Base-by-base conservation (phyloP, 2,329 filamentous ascomycete genomes). In the Xylariaceae sp. region DNA sequence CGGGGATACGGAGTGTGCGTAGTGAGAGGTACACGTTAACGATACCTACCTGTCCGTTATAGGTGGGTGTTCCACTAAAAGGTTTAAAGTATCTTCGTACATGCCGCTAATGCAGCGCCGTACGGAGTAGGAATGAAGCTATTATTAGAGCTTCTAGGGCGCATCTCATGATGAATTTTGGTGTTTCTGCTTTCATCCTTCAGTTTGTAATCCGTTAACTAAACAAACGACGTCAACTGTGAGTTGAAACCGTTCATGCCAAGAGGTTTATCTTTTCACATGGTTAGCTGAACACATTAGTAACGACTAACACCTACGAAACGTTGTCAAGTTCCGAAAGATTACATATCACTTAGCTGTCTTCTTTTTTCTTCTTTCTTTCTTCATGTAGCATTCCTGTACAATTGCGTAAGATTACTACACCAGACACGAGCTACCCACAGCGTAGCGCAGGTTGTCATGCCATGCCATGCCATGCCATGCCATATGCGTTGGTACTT, bases 121-220 rank as follows among this genome's bases (percentile, higher is more conserved):
- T n/a, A 56, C 57, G 47, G 47, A 49, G 9, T 30, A 30, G 18
- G 17, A 48, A 59, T 55, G 59, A 57, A 55, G 59, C 59, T 57
- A 55, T 58, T 35, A 13, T 39, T 51, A 51, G 17, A 45, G 47
- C 47, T 18, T 23, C 17, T 30, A 18, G 47, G 47, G 17, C 15
- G 23, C 6, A 11, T 30, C 17, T 30, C 17, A 30, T 11, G 47
- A 30, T 30, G 30, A 10, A 6, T 49, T 49, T 30, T 49, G 18
- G 47, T 30, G 17, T 49, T 49, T 23, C 10, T 42, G 37, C 37
- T 42, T 42, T 9, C 37, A 42, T 42, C 37, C 11, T 30, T 30
- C 23, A 5, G 23, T 18, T 18, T 18, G 17, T 18, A 18, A 18
- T 18, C 17, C 23, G 23, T 30, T 30, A 30, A 30, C 4, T 30